phyloP scores from a whole-genome alignment of 257 asterid genomes.

The Solanum infundibuliforme region DNA sequence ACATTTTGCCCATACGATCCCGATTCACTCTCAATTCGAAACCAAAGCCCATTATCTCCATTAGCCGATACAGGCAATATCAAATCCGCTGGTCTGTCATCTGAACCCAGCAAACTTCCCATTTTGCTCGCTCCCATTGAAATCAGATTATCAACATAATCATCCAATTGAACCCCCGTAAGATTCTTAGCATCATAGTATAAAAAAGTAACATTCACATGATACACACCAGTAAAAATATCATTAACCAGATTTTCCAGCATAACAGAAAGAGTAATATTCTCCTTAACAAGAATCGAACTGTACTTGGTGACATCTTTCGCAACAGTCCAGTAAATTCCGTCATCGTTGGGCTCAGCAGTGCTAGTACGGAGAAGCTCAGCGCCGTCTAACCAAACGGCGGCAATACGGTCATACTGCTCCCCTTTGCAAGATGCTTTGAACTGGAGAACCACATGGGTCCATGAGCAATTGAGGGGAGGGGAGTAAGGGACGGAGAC shows the following conservation, averaged over 20 bases:
- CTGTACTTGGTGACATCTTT: slow-evolving; percentile 72
- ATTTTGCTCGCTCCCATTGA: background rate
- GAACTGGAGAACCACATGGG: slow-evolving; percentile 47
- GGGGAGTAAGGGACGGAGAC: slow-evolving; percentile 38
- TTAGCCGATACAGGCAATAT: slow-evolving; percentile 50
- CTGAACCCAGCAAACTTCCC: slow-evolving; percentile 15
- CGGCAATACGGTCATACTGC: slow-evolving; percentile 77
- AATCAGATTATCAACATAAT: background rate
- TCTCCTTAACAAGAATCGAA: slow-evolving; percentile 36
- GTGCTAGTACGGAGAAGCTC: slow-evolving; percentile 91
- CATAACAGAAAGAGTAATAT: slow-evolving; percentile 58
- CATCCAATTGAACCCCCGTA: background rate
- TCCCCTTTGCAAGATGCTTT: slow-evolving; percentile 52
- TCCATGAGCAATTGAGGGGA: slow-evolving; percentile 61
- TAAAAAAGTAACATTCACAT: slow-evolving; percentile 43
- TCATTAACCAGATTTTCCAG: slow-evolving; percentile 68
- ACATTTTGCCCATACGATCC: slow-evolving; percentile 29
- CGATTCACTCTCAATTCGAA: slow-evolving; percentile 39
- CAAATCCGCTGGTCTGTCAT: slow-evolving; percentile 62
- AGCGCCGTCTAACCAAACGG: slow-evolving; percentile 70
- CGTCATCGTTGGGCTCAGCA: slow-evolving; percentile 50
- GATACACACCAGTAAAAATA: slow-evolving; percentile 47
- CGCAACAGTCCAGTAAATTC: slow-evolving; percentile 53
- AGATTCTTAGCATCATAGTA: slow-evolving; percentile 25
- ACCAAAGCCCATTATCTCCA: slow-evolving; percentile 64